Evolutionary conservation across 2,329 filamentous ascomycete genomes (phyloP).

Genomic region (Monosporascus sp.): DNA sequence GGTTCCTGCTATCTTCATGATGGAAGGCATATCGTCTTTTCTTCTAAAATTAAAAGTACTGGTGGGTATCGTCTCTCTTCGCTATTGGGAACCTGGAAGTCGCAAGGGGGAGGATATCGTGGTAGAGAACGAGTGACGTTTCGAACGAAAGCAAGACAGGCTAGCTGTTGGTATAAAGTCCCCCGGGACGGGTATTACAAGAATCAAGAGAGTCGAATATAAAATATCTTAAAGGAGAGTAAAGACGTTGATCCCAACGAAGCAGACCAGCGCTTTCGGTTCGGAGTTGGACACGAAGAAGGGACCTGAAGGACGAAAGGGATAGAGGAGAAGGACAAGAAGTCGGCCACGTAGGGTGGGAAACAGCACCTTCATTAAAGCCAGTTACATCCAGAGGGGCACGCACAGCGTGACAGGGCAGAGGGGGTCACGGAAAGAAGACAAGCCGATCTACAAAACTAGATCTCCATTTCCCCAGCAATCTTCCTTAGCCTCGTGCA

Average conservation of each 20-base stretch:
- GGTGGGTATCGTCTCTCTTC: constrained; percentile 20
- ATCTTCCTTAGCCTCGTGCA: constrained; percentile 19
- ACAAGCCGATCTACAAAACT: constrained; percentile 21
- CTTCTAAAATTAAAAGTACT: constrained; percentile 27
- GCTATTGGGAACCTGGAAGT: constrained; percentile 11
- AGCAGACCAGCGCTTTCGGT: constrained; percentile 49
- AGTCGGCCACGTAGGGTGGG: constrained; percentile 22
- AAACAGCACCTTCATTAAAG: constrained; percentile 25
- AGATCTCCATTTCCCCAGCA: constrained; percentile 16
- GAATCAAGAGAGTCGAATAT: constrained; percentile 18
- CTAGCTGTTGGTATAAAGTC: constrained; percentile 32
- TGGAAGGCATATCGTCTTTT: constrained; percentile 41
- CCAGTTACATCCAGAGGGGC: constrained; percentile 6
- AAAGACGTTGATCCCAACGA: constrained; percentile 33
- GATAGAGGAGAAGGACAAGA: constrained; percentile 24
- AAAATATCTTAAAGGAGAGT: constrained; percentile 25
- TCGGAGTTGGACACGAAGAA: constrained; percentile 25
- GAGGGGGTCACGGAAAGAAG: constrained; percentile 26
- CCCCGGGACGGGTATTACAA: constrained; percentile 29
- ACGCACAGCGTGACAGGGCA: constrained; percentile 9
- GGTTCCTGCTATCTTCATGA: constrained; percentile 38
- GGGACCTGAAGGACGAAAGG: constrained; percentile 5
- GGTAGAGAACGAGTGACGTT: constrained; percentile 13
- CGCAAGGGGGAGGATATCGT: constrained; percentile 14
- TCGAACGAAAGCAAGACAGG: constrained; percentile 32